These are phyloP conservation scores for Clitopilus hobsonii DNA, from an alignment of 768 basidiomycete species.

Conservation along the genomic window DNA sequence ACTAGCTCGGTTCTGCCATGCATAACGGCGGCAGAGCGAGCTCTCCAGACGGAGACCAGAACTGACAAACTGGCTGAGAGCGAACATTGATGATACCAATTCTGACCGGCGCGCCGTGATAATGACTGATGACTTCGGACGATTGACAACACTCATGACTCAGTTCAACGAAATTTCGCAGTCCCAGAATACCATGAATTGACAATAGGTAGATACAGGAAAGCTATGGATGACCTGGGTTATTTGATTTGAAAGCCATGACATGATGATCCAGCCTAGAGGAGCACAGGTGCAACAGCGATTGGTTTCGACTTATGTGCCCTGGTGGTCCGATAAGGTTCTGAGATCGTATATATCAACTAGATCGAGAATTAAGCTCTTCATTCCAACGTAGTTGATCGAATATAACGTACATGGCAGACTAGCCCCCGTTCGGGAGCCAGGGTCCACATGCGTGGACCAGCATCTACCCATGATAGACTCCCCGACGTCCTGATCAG, in stretches of 20 bases:
- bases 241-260: slow-evolving; percentile 14
- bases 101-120: neutral
- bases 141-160: too few species aligned
- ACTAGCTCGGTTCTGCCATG: neutral
- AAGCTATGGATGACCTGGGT: slow-evolving; percentile 11
- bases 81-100: neutral
- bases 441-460: neutral
- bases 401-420: neutral
- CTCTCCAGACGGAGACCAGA: neutral
- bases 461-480: neutral
- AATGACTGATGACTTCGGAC: neutral
- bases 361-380: neutral
- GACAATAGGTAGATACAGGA: slow-evolving; percentile 3
- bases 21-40: neutral
- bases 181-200: slow-evolving; percentile 4
- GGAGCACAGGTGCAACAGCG: neutral
- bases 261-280: neutral
- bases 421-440: neutral
- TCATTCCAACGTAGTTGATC: neutral
- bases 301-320: neutral
- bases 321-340: neutral
- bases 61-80: neutral
- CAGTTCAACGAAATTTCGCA: neutral
- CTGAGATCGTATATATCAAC: neutral
- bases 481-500: neutral